Evolutionary conservation across 1,284 basidiomycete genomes (phyloP).

Genomic region (Puccinia brachypodii): DNA sequence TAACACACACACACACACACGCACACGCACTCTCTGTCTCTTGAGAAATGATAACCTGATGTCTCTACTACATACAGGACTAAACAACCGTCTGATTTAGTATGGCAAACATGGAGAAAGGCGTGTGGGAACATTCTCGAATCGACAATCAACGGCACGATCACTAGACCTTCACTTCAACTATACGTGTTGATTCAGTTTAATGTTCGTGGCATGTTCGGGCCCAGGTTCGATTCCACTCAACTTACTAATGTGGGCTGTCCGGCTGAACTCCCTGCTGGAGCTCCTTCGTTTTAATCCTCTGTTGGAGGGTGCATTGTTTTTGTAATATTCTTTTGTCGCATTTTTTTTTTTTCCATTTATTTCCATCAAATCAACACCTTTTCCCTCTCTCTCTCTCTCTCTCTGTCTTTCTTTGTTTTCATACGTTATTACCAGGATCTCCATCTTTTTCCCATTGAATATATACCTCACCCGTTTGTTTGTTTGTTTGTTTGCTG

Average conservation of each 20-base stretch:
- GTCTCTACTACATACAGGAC: background rate
- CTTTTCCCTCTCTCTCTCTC: too few relatives aligned
- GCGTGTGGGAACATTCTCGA: constrained; percentile 26
- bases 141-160: constrained; percentile 26
- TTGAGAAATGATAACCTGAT: too few relatives aligned
- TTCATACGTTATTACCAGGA: too few relatives aligned
- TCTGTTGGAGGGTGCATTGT: too few relatives aligned
- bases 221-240: constrained; percentile 4
- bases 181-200: constrained; percentile 12
- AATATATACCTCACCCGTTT: too few relatives aligned
- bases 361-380: background rate
- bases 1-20: background rate
- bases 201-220: constrained; percentile 9
- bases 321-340: background rate
- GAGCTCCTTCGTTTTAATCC: constrained; percentile 3
- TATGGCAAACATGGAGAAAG: constrained; percentile 26
- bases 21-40: too few relatives aligned
- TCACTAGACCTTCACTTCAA: constrained; percentile 22
- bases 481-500: too few relatives aligned
- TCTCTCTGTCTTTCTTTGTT: too few relatives aligned
- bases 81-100: background rate
- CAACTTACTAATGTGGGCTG: constrained; percentile 33
- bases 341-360: background rate
- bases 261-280: constrained; percentile 36
- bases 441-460: too few relatives aligned